phyloP scores from a whole-genome alignment of 257 asterid genomes.

The Nicotiana otophora region DNA sequence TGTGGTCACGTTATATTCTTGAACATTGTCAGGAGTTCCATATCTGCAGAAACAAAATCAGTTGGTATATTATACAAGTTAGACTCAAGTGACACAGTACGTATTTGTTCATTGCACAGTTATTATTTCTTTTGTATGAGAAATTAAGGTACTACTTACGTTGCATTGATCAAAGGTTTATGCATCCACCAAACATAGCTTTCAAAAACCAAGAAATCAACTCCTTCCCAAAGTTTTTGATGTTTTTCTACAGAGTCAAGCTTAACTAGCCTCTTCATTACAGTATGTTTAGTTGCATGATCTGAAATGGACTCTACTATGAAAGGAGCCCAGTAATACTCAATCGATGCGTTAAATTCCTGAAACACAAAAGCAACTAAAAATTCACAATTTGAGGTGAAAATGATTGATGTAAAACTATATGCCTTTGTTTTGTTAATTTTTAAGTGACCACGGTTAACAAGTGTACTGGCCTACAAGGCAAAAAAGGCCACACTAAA shows the following conservation, averaged over 20 bases:
- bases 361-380: conserved; percentile 10
- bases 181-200: conserved; percentile 98
- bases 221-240: conserved; percentile 68
- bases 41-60: conserved; percentile 30
- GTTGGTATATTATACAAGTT: not conserved
- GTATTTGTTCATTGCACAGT: not conserved
- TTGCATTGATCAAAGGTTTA: conserved; percentile 70
- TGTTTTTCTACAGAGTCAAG: conserved; percentile 75
- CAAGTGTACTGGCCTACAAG: too few species aligned
- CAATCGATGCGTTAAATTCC: conserved; percentile 78
- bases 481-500: too few species aligned
- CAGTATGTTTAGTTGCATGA: conserved; percentile 69
- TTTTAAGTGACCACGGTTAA: too few species aligned
- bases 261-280: conserved; percentile 57
- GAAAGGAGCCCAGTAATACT: conserved; percentile 97
- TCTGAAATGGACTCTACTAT: conserved; percentile 80
- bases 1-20: conserved; percentile 57
- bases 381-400: not conserved
- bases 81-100: not conserved
- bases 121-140: too few species aligned
- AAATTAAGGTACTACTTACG: conserved; percentile 30
- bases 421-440: too few species aligned
- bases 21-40: conserved; percentile 45
- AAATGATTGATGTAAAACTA: too few species aligned
- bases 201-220: conserved; percentile 65